Evolutionary conservation across 164 flowering plant species (phyloP).

Genomic region (Piper betle): DNA sequence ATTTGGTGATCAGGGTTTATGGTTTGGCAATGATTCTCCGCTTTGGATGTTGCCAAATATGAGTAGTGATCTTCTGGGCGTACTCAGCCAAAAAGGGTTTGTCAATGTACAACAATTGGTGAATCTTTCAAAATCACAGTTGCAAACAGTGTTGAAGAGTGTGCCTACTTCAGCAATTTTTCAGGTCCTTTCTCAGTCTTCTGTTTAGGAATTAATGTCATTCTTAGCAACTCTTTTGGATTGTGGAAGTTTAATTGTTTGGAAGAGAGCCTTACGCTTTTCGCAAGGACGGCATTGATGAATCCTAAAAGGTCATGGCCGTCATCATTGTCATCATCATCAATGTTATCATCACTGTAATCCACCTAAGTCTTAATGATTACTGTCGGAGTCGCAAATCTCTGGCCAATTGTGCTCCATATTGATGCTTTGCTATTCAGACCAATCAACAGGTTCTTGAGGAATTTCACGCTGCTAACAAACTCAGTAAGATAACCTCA

Average conservation of each 20-base stretch:
- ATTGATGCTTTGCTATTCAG: too few relatives aligned
- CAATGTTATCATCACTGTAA: too few relatives aligned
- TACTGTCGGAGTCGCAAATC: too few relatives aligned
- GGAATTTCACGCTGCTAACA: too few relatives aligned
- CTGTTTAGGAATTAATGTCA: not conserved
- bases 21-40: constrained; percentile 59
- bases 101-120: constrained; percentile 51
- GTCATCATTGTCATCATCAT: too few relatives aligned
- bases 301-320: too few relatives aligned
- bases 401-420: too few relatives aligned
- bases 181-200: constrained; percentile 33
- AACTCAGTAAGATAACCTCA: too few relatives aligned
- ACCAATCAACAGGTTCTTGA: too few relatives aligned
- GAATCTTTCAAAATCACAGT: constrained; percentile 32
- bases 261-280: too few relatives aligned
- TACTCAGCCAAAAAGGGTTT: constrained; percentile 40
- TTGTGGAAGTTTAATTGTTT: not conserved
- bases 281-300: too few relatives aligned
- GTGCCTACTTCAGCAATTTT: constrained; percentile 32
- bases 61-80: constrained; percentile 45
- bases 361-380: too few relatives aligned
- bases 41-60: constrained; percentile 89
- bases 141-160: constrained; percentile 40
- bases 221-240: not conserved
- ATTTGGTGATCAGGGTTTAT: constrained; percentile 42